Base-by-base conservation (phyloP, 148 eudicot species). In the Pharnaceum exiguum region DNA sequence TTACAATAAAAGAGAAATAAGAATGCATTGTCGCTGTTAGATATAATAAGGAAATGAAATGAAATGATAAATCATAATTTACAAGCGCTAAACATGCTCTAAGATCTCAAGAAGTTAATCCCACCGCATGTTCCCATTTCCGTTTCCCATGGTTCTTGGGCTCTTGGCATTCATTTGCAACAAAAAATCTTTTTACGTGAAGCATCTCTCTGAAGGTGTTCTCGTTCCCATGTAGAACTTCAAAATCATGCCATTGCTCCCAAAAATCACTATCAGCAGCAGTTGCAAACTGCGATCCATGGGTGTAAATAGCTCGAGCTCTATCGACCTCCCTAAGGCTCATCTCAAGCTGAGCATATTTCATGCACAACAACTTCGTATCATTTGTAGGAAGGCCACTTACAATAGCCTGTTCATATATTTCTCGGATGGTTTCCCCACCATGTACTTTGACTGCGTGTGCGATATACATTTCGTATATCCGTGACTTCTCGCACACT, bases 131-230 rank as follows among this genome's bases (percentile, higher is more conserved):
- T n/a, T n/a, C n/a, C n/a, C n/a, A n/a, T n/a, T n/a, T n/a, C n/a
- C n/a, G n/a, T n/a, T n/a, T n/a, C n/a, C n/a, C n/a, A n/a, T n/a
- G n/a, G n/a, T n/a, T n/a, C n/a, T n/a, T n/a, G n/a, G n/a, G n/a
- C n/a, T n/a, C n/a, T n/a, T n/a, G n/a, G n/a, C n/a, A n/a, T n/a
- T n/a, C n/a, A 51, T 85, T 85, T n/a, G 96, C 89, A 74, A 85
- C 55, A 42, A 85, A 86, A 69, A 77, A 88, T 59, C 95, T 70
- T 61, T 84, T 93, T 16, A 88, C 77, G 10, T 95, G 86, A 17
- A 83, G 85, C 99, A 88, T 85, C 52, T 93, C 99, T 42, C 89
- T 59, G 66, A 93, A 93, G 50, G 96, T 93, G 64, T 88, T 96
- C 57, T 88, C 90, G 55, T 93, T 88, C 15, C 99, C 99, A 71